phyloP scores from a whole-genome alignment of 169 alveolate genomes.

The Hepatocystis sp. region DNA sequence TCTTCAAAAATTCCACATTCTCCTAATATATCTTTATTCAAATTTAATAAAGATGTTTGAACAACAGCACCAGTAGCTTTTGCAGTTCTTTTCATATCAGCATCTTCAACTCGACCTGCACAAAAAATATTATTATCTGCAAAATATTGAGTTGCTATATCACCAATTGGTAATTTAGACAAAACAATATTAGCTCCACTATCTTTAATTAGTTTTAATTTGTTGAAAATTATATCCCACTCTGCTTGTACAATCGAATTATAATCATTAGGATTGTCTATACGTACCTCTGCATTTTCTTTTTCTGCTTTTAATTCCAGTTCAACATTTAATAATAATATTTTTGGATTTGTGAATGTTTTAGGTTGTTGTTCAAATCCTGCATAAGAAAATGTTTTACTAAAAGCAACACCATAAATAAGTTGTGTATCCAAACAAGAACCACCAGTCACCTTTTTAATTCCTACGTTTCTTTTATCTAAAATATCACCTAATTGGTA shows the following conservation, averaged over 20 bases:
- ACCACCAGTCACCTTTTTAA: conserved; percentile 98
- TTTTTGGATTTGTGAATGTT: conserved; percentile 94
- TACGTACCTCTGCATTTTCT: conserved; percentile 98
- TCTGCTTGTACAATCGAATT: conserved; percentile 98
- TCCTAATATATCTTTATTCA: conserved; percentile 94
- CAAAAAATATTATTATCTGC: conserved; percentile 97
- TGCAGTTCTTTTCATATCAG: conserved; percentile 94
- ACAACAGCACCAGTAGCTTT: conserved; percentile 97
- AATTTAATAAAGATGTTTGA: conserved; percentile 95
- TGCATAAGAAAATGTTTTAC: conserved; percentile 99
- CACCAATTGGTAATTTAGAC: conserved; percentile 98
- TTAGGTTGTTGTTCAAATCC: conserved; percentile 99
- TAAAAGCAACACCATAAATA: conserved; percentile 98
- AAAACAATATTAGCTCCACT: conserved; percentile 96
- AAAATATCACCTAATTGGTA: conserved; percentile 92
- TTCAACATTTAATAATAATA: conserved; percentile 95
- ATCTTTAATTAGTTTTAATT: conserved; percentile 93
- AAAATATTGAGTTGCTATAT: conserved; percentile 98
- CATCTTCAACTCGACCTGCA: conserved; percentile 98
- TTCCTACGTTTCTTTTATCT: conserved; percentile 96
- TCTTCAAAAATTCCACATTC: conserved; percentile 98
- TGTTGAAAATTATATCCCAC: conserved; percentile 97
- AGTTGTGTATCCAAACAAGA: conserved; percentile 92
- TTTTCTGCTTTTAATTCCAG: conserved; percentile 98
- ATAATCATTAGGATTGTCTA: conserved; percentile 93